Conservation (phyloP, 805 yeast species). For the Teunomyces barrocoloradensis region DNA sequence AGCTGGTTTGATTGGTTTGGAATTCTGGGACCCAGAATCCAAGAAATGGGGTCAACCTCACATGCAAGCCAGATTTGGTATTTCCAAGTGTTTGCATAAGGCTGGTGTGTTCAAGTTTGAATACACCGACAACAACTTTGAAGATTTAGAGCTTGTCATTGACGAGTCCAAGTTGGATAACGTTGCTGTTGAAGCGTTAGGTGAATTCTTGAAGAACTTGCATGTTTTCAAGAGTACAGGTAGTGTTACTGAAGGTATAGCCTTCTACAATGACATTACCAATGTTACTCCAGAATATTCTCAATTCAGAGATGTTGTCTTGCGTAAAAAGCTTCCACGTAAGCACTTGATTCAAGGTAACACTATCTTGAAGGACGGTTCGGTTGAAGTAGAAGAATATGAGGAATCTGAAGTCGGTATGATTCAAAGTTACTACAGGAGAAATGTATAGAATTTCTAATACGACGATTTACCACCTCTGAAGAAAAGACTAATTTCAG, state of each 20-base stretch:
- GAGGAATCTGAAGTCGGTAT: conserved; percentile 71
- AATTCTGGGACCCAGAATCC: conserved; percentile 81
- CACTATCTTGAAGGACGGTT: conserved; percentile 45
- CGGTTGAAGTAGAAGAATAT: conserved; percentile 65
- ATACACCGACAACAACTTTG: conserved; percentile 44
- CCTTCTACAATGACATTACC: conserved; percentile 67
- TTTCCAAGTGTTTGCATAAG: conserved; percentile 68
- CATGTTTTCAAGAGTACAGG: conserved; percentile 81
- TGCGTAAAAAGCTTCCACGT: conserved; percentile 75
- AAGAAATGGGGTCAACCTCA: conserved; percentile 93
- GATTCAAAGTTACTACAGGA: conserved; percentile 72
- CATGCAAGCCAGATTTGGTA: conserved; percentile 89
- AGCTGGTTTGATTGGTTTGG: conserved; percentile 80
- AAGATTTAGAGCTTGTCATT: conserved; percentile 59
- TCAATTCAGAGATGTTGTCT: conserved; percentile 62
- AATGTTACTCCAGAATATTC: conserved; percentile 62
- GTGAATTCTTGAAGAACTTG: conserved; percentile 65
- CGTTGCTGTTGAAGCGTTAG: conserved; percentile 71
- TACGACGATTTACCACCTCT: neutral
- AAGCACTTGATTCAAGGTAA: conserved; percentile 84
- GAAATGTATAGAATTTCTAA: conserved; percentile 22
- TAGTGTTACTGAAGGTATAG: conserved; percentile 61
- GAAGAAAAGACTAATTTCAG: neutral
- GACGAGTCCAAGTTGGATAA: conserved; percentile 63
- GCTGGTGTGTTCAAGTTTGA: conserved; percentile 63